phyloP scores from a whole-genome alignment of 148 eudicot species.

The Rhododendron molle region DNA sequence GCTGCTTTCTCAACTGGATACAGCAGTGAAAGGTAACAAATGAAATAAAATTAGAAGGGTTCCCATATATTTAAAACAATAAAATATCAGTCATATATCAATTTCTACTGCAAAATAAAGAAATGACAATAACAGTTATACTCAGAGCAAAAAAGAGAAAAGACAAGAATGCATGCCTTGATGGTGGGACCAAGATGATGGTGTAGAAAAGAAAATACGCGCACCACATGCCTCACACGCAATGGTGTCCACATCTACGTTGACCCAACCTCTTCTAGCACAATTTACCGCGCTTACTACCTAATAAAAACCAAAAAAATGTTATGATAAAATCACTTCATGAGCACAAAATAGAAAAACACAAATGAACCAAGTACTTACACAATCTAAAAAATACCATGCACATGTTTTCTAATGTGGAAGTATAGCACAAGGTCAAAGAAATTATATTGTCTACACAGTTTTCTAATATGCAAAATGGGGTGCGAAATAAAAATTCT shows the following conservation, averaged over 20 bases:
- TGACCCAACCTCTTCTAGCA: conserved; percentile 95
- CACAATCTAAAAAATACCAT: neutral
- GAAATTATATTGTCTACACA: neutral
- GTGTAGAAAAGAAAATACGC: conserved; percentile 79
- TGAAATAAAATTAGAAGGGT: neutral
- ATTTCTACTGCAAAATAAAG: neutral
- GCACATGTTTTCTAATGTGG: neutral
- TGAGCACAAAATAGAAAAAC: neutral
- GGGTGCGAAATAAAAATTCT: neutral
- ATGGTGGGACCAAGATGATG: conserved; percentile 69
- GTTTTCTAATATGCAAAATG: neutral
- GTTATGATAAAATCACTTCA: neutral
- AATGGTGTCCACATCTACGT: conserved; percentile 75
- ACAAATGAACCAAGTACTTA: neutral
- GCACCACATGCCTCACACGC: conserved; percentile 82
- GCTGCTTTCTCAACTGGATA: conserved; percentile 91
- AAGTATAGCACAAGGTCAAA: neutral
- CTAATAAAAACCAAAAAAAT: conserved; percentile 28
- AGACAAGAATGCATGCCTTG: conserved; percentile 39
- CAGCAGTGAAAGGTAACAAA: conserved; percentile 4
- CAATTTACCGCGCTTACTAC: conserved; percentile 79
- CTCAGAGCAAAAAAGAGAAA: neutral
- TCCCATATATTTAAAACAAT: neutral
- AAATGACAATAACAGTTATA: neutral
- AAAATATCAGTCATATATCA: neutral